Evolutionary conservation across 495 filamentous ascomycete genomes (phyloP).

Genomic region (Penicillium roqueforti): DNA sequence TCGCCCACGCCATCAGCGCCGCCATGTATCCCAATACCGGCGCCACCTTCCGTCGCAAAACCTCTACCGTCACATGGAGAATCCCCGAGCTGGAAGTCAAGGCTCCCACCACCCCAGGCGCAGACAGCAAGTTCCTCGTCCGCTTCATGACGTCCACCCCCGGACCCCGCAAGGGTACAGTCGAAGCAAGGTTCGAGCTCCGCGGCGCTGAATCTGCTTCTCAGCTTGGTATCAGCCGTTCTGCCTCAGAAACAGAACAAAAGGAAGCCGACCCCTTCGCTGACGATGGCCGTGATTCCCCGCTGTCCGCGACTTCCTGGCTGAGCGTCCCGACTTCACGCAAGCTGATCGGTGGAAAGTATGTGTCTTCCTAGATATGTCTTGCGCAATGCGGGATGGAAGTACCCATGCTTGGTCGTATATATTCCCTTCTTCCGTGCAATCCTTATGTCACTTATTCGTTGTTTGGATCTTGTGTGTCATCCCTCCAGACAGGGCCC

Average conservation of each 20-base stretch:
- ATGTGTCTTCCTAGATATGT: conserved; percentile 38
- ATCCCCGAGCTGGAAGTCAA: conserved; percentile 72
- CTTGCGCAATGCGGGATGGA: not conserved
- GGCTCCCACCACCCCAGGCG: conserved; percentile 21
- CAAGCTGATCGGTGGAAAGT: conserved; percentile 78
- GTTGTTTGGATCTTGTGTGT: not conserved
- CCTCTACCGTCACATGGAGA: conserved; percentile 83
- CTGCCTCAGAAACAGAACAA: conserved; percentile 24
- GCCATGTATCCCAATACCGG: conserved; percentile 47
- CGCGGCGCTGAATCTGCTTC: conserved; percentile 50
- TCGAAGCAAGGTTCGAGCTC: conserved; percentile 82
- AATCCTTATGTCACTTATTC: not conserved
- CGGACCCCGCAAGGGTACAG: conserved; percentile 67
- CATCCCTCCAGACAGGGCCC: not conserved
- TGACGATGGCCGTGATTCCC: conserved; percentile 48
- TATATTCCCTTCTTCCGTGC: conserved; percentile 4
- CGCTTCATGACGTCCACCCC: conserved; percentile 73
- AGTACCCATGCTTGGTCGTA: conserved; percentile 4
- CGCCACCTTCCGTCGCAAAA: conserved; percentile 76
- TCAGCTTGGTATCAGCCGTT: conserved; percentile 57
- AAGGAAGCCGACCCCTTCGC: conserved; percentile 62
- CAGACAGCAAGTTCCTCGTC: conserved; percentile 68
- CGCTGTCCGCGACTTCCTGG: conserved; percentile 54
- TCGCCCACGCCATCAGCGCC: conserved; percentile 41
- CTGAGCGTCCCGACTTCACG: conserved; percentile 64